Conservation (phyloP, 2,329 filamentous ascomycete species). For the Fulvia fulva region DNA sequence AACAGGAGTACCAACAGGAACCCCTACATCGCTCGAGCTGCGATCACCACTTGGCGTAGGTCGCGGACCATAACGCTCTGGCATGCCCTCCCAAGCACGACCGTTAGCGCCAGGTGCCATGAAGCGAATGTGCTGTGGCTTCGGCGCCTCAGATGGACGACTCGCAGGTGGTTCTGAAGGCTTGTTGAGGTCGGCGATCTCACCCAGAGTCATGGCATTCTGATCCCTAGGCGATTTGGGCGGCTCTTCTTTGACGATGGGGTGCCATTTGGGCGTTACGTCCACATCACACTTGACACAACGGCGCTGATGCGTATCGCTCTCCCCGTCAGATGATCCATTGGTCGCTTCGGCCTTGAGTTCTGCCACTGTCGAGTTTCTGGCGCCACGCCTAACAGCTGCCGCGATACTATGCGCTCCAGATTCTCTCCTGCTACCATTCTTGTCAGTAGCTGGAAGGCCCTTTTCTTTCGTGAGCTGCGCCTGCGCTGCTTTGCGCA, state of each 20-base stretch:
- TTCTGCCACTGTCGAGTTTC: constrained; percentile 31
- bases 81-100: constrained; percentile 30
- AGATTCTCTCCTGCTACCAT: constrained; percentile 39
- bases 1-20: constrained; percentile 7
- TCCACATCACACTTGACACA: constrained; percentile 54
- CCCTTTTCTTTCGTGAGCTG: constrained; percentile 55
- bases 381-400: constrained; percentile 31
- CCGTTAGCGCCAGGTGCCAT: constrained; percentile 29
- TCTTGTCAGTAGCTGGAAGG: constrained; percentile 31
- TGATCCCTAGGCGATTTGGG: constrained; percentile 7
- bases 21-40: constrained; percentile 7
- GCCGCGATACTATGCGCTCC: constrained; percentile 31
- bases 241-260: constrained; percentile 16
- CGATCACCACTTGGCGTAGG: constrained; percentile 11
- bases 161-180: not conserved
- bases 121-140: constrained; percentile 22
- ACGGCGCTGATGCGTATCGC: constrained; percentile 31
- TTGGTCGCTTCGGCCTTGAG: constrained; percentile 25
- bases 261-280: constrained; percentile 61
- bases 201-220: constrained; percentile 26
- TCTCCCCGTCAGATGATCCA: constrained; percentile 17
- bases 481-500: constrained; percentile 82
- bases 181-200: constrained; percentile 22
- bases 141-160: constrained; percentile 1
- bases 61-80: constrained; percentile 20